phyloP scores from a whole-genome alignment of 495 filamentous ascomycete genomes.

The Tetracladium marchalianum region DNA sequence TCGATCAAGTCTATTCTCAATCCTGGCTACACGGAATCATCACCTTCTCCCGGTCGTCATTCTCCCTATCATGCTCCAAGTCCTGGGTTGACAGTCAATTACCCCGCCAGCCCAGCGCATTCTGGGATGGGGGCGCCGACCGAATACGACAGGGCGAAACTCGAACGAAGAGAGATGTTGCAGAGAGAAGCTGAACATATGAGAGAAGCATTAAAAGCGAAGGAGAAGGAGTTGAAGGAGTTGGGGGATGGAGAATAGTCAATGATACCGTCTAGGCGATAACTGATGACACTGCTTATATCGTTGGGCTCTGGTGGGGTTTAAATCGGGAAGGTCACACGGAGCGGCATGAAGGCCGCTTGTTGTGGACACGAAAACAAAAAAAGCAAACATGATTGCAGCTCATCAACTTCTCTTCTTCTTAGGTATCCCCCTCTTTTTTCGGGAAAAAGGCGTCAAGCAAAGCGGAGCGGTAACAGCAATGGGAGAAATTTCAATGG shows the following conservation, averaged over 20 bases:
- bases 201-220: slow-evolving; percentile 61
- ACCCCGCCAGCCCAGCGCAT: slow-evolving; percentile 21
- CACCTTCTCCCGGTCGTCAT: not conserved
- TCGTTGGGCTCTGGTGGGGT: not conserved
- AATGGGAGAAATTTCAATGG: too few species aligned
- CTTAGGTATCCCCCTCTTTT: too few species aligned
- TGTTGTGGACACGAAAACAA: not conserved
- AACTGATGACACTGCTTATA: not conserved
- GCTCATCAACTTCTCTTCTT: too few species aligned
- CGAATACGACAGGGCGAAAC: slow-evolving; percentile 43
- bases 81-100: slow-evolving; percentile 15
- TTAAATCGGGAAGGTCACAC: not conserved
- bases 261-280: not conserved
- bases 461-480: too few species aligned
- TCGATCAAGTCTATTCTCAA: slow-evolving; percentile 80
- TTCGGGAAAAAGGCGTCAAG: too few species aligned
- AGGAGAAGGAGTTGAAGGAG: slow-evolving; percentile 71
- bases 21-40: slow-evolving; percentile 24
- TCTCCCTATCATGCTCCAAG: slow-evolving; percentile 10
- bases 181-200: slow-evolving; percentile 69
- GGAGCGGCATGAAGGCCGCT: not conserved
- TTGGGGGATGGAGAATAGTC: slow-evolving; percentile 24
- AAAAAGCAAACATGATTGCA: too few species aligned
- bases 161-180: slow-evolving; percentile 55
- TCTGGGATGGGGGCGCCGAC: slow-evolving; percentile 24